A percentile compares a stretch with the other conserved stretches of the same genome.
These are phyloP conservation scores for Mucor piriformis DNA, from an alignment of 371 early-diverging fungal genomes.

Conservation along the genomic window DNA sequence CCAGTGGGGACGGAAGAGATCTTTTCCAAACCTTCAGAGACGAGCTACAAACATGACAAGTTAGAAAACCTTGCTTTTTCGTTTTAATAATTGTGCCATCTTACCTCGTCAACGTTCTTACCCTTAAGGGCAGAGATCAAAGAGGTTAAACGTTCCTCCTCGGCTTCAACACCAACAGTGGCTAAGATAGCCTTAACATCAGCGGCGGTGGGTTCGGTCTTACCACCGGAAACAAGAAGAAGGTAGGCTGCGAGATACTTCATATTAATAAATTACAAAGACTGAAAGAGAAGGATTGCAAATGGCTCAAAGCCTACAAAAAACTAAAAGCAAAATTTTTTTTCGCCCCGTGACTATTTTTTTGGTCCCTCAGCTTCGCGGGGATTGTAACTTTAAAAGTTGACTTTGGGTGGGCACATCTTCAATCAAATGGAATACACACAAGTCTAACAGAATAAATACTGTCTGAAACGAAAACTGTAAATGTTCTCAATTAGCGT, in stretches of 20 bases:
- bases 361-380: too few relatives aligned
- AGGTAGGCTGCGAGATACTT: conserved; percentile 97
- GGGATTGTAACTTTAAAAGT: too few relatives aligned
- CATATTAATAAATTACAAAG: conserved; percentile 58
- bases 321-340: too few relatives aligned
- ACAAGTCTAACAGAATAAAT: too few relatives aligned
- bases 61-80: too few relatives aligned
- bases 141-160: conserved; percentile 75
- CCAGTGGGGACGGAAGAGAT: conserved; percentile 92
- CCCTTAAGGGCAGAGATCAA: conserved; percentile 85
- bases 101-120: conserved; percentile 87
- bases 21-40: conserved; percentile 91
- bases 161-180: conserved; percentile 93
- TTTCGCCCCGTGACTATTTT: too few relatives aligned
- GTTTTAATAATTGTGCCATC: too few relatives aligned
- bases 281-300: conserved; percentile 30
- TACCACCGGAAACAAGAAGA: conserved; percentile 90
- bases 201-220: conserved; percentile 79
- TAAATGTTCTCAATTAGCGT: too few relatives aligned
- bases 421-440: too few relatives aligned
- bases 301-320: too few relatives aligned
- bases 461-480: too few relatives aligned
- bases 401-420: too few relatives aligned
- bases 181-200: conserved; percentile 85
- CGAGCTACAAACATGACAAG: conserved; percentile 56